Evolutionary conservation across 306 rosid genomes (phyloP).

Genomic region (Quercus glauca): DNA sequence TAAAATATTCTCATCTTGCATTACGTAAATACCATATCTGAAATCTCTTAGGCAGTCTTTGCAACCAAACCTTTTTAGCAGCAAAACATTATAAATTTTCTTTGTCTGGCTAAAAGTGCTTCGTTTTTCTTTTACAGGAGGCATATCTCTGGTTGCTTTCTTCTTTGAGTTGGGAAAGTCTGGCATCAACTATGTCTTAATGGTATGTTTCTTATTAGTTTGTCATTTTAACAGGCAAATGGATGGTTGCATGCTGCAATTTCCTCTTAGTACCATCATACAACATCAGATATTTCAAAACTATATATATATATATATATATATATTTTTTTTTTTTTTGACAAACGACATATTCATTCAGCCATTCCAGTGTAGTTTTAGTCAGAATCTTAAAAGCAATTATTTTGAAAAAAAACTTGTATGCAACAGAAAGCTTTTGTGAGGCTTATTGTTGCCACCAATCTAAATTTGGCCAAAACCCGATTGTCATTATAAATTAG

Average conservation of each 20-base stretch:
- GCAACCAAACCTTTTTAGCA: not conserved
- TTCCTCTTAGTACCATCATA: no score
- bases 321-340: not conserved
- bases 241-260: no score
- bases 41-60: not conserved
- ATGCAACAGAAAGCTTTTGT: not conserved
- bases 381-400: not conserved
- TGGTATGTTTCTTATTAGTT: slow-evolving; percentile 40
- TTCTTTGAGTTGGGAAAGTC: slow-evolving; percentile 83
- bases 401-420: not conserved
- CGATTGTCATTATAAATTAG: not conserved
- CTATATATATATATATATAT: no score
- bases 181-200: slow-evolving; percentile 52
- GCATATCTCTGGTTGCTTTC: slow-evolving; percentile 68
- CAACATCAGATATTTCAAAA: not conserved
- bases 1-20: not conserved
- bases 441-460: not conserved
- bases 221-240: not conserved
- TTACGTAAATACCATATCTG: not conserved
- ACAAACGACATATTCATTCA: not conserved
- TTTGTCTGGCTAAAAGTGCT: not conserved
- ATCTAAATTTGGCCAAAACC: not conserved
- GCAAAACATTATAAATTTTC: not conserved
- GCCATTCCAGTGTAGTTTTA: not conserved
- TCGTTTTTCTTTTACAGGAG: slow-evolving; percentile 47